phyloP scores from a whole-genome alignment of 257 asterid genomes.

The Haberlea rhodopensis region DNA sequence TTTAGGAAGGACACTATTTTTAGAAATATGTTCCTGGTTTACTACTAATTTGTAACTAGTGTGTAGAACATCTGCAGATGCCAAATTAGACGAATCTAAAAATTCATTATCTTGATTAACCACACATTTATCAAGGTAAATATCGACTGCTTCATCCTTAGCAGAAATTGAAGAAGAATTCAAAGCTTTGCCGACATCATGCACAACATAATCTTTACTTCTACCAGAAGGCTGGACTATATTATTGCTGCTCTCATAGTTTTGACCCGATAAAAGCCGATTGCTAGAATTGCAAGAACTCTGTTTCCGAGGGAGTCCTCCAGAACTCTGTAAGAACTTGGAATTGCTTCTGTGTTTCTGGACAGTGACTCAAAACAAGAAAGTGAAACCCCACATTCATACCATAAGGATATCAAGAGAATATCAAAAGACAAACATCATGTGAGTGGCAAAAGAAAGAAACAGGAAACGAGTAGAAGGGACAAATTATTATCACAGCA shows the following conservation, averaged over 20 bases:
- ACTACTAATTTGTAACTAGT: conserved; percentile 37
- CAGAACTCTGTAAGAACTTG: conserved; percentile 64
- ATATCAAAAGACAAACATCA: conserved; percentile 7
- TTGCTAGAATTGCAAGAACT: conserved; percentile 37
- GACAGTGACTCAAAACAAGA: conserved; percentile 27
- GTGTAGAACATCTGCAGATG: conserved; percentile 24
- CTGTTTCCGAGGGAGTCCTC: conserved; percentile 52
- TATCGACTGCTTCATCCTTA: conserved; percentile 36
- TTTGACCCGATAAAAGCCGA: conserved; percentile 34
- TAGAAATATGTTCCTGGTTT: conserved; percentile 34
- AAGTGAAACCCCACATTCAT: background rate
- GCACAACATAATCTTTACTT: conserved; percentile 30
- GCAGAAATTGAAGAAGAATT: conserved; percentile 30
- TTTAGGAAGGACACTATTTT: conserved; percentile 47
- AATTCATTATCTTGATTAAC: conserved; percentile 45
- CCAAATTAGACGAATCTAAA: conserved; percentile 29
- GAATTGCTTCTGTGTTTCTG: conserved; percentile 90
- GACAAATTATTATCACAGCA: conserved; percentile 2
- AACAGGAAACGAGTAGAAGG: background rate
- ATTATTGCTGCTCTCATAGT: conserved; percentile 30
- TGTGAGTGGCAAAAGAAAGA: conserved; percentile 20
- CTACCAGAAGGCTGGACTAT: conserved; percentile 35
- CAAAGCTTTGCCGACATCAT: conserved; percentile 31
- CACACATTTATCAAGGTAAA: conserved; percentile 48
- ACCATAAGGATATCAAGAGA: conserved; percentile 6